Percentiles rank a stretch among this genome's conserved stretches.
These are phyloP conservation scores for Hypholoma sublateritium DNA, from an alignment of 768 basidiomycete species.

Conservation along the genomic window DNA sequence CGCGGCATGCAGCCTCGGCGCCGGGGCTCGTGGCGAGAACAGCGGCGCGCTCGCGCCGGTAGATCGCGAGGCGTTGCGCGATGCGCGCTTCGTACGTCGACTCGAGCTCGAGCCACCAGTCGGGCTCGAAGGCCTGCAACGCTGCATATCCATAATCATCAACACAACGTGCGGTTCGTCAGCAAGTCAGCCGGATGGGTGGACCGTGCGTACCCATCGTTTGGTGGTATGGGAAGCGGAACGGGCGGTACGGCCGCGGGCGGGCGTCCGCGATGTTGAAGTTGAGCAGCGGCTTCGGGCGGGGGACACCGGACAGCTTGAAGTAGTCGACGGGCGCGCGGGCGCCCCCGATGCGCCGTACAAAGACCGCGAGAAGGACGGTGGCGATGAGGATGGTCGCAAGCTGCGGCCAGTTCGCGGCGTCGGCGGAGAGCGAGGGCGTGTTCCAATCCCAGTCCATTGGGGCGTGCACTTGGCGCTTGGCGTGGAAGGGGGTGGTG, in stretches of 20 bases:
- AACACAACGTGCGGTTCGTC: neutral
- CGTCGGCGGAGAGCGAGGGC: neutral
- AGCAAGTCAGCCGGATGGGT: neutral
- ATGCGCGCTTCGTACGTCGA: slow-evolving; percentile 47
- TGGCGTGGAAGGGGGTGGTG: neutral
- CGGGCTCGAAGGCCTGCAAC: slow-evolving; percentile 47
- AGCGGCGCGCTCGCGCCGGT: slow-evolving; percentile 34
- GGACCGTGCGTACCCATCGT: slow-evolving; percentile 48
- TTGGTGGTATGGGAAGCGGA: slow-evolving; percentile 56
- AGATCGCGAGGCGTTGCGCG: slow-evolving; percentile 39
- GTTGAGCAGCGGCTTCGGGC: slow-evolving; percentile 37
- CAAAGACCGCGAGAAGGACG: neutral
- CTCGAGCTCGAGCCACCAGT: slow-evolving; percentile 59
- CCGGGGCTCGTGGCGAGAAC: slow-evolving; percentile 49
- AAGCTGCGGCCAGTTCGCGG: neutral
- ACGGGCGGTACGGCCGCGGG: slow-evolving; percentile 54
- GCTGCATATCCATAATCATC: slow-evolving; percentile 27
- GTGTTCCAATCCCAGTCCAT: neutral
- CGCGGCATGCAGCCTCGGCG: slow-evolving; percentile 45
- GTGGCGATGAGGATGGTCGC: neutral
- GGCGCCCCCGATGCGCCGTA: neutral
- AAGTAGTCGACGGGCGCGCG: slow-evolving; percentile 32
- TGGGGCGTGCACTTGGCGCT: neutral
- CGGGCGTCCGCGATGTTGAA: slow-evolving; percentile 44
- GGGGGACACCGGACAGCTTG: slow-evolving; percentile 41